Evolutionary conservation across 2,329 filamentous ascomycete species (phyloP), one percentile per base, ranked within the genome.

Genomic region (Trichoderma oligosporum): DNA sequence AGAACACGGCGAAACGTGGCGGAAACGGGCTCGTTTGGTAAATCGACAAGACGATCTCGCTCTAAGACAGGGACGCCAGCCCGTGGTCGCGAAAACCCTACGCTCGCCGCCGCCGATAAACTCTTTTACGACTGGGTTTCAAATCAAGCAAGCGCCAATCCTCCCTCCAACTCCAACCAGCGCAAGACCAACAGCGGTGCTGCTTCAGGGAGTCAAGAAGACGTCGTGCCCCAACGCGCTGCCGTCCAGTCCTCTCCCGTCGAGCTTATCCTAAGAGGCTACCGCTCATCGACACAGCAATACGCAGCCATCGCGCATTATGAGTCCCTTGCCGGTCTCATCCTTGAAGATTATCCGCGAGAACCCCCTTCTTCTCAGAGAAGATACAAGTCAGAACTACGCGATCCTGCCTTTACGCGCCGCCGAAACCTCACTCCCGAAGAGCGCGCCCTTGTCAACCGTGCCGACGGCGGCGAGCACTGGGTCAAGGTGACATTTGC

Each of bases 271-370:
- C 78, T 97, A 14, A 89, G 92, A 64, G 93, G 93, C 27, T 97
- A 92, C 73, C 76, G 78, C 56, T 81, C 80, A 14, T 70, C 77
- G 1, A 71, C 83, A 71, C 76, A 86, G 73, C 80, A 91, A 77
- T 97, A 94, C 81, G 91, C 92, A 25, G 91, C 91, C 31, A 86
- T 97, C 65, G 85, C 88, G 64, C 89, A 90, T 73, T 97, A 88
- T 74, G 93, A 97, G 76, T 83, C 86, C 60, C 85, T 96, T 39
- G 93, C 89, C 6, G 92, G 92, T 24, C 76, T 84, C 61, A 90
- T 97, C 69, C 92, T 92, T 72, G 93, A 97, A 74, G 92, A 97
- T 73, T 97, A 97, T 72, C 85, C 91, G 7, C 86, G 93, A 61
- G 86, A 89, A 62, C 87, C 93, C n/a, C 88, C 89, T 2, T 79